Conservation (phyloP, 2,329 filamentous ascomycete species). For the Coniochaeta pulveracea region DNA sequence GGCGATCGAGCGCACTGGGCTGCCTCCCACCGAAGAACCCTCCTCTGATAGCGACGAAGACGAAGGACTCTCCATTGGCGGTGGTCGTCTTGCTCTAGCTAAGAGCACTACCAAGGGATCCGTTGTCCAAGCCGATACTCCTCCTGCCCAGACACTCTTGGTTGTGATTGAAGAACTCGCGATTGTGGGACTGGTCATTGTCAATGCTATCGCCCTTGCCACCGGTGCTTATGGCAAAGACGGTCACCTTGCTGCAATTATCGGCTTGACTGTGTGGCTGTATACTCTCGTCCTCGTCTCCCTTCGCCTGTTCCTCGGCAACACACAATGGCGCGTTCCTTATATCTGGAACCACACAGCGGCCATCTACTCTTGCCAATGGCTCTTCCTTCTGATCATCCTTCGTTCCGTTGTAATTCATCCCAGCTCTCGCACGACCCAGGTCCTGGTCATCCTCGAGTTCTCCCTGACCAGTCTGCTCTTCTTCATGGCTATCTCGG, state of each 20-base stretch:
- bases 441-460: constrained; percentile 57
- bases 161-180: constrained; percentile 66
- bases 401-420: constrained; percentile 83
- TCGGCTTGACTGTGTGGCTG: constrained; percentile 63
- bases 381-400: constrained; percentile 63
- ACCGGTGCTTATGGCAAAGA: constrained; percentile 50
- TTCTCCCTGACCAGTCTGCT: constrained; percentile 68
- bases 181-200: constrained; percentile 56
- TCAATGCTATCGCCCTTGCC: constrained; percentile 56
- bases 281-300: constrained; percentile 69
- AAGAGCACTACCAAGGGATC: constrained; percentile 53
- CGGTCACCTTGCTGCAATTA: constrained; percentile 48
- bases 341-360: constrained; percentile 90
- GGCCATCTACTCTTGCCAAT: constrained; percentile 69
- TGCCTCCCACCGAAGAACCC: constrained; percentile 34
- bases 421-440: constrained; percentile 49
- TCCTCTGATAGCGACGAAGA: constrained; percentile 44
- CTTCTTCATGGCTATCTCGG: constrained; percentile 64
- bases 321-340: constrained; percentile 54
- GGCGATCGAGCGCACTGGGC: constrained; percentile 35
- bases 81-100: constrained; percentile 43
- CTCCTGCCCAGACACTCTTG: constrained; percentile 59
- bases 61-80: constrained; percentile 44
- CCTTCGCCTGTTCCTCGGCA: constrained; percentile 57
- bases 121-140: constrained; percentile 63